phyloP scores from a whole-genome alignment of 352 stramenopile genomes.

The Globisporangium emineosum region DNA sequence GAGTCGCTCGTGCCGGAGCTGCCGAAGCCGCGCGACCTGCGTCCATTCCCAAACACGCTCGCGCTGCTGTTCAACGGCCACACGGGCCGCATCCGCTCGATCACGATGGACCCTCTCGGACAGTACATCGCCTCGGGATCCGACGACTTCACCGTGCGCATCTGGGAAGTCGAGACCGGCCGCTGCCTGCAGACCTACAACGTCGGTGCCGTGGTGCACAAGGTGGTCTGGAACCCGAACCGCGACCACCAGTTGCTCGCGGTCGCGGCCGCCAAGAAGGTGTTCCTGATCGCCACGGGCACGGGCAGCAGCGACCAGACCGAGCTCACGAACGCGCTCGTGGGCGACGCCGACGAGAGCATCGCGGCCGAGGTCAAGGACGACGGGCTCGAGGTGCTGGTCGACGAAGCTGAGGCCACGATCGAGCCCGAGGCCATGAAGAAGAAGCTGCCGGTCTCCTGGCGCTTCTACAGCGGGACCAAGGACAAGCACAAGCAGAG shows the following conservation, averaged over 20 bases:
- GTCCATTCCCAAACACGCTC: constrained; percentile 97
- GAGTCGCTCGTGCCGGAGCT: constrained; percentile 95
- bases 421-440: constrained; percentile 79
- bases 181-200: constrained; percentile 92
- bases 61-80: constrained; percentile 88
- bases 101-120: constrained; percentile 94
- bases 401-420: constrained; percentile 66
- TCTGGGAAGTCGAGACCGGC: constrained; percentile 97
- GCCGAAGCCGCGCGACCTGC: constrained; percentile 95
- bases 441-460: constrained; percentile 91
- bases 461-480: constrained; percentile 84
- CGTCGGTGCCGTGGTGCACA: constrained; percentile 86
- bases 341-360: constrained; percentile 80
- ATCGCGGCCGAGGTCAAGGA: constrained; percentile 56
- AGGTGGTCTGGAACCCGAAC: constrained; percentile 97
- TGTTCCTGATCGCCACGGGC: constrained; percentile 93
- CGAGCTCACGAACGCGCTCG: constrained; percentile 94
- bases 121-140: constrained; percentile 96
- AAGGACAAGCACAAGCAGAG: constrained; percentile 75
- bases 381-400: constrained; percentile 38
- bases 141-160: constrained; percentile 93
- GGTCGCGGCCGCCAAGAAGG: constrained; percentile 88
- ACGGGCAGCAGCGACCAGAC: constrained; percentile 92
- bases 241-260: constrained; percentile 94
- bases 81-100: constrained; percentile 88